Conservation (phyloP, 192 early-diverging fungal genomes). For the Backusella australiensis region DNA sequence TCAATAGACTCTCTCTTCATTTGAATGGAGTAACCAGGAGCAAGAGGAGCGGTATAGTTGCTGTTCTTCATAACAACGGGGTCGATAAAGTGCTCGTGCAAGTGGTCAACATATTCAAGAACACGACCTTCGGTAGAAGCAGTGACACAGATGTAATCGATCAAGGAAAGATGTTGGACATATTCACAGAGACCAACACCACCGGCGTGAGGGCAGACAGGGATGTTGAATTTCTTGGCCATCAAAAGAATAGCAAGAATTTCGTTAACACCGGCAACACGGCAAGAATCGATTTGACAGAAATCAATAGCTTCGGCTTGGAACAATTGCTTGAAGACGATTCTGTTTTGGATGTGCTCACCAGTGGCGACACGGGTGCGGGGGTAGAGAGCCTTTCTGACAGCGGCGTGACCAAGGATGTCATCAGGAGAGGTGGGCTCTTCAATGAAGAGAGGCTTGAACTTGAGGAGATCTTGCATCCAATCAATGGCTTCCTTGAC, state of each 20-base stretch:
- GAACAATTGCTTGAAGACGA: slow-evolving; percentile 44
- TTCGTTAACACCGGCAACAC: slow-evolving; percentile 41
- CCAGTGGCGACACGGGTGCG: slow-evolving; percentile 35
- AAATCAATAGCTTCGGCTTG: slow-evolving; percentile 40
- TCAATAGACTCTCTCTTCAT: slow-evolving; percentile 37
- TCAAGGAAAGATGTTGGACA: slow-evolving; percentile 36
- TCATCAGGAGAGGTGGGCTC: slow-evolving; percentile 44
- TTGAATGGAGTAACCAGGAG: slow-evolving; percentile 32
- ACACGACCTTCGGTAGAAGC: slow-evolving; percentile 30
- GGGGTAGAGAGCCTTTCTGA: slow-evolving; percentile 37
- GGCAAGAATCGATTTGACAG: slow-evolving; percentile 40
- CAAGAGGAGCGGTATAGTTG: slow-evolving; percentile 28
- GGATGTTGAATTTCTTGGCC: slow-evolving; percentile 40
- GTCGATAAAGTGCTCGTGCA: slow-evolving; percentile 39
- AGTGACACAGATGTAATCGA: slow-evolving; percentile 40
- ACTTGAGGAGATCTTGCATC: slow-evolving; percentile 41
- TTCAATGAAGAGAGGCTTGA: slow-evolving; percentile 47
- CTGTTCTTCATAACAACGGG: slow-evolving; percentile 34
- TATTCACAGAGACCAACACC: slow-evolving; percentile 45
- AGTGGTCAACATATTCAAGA: slow-evolving; percentile 40
- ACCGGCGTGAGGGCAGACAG: slow-evolving; percentile 38
- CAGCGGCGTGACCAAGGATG: slow-evolving; percentile 38
- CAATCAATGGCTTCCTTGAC: slow-evolving; percentile 46
- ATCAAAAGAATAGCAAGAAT: slow-evolving; percentile 38
- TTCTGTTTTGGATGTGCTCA: slow-evolving; percentile 40